Evolutionary conservation across 352 stramenopile species (phyloP).

Genomic region (Thraustotheca clavata): DNA sequence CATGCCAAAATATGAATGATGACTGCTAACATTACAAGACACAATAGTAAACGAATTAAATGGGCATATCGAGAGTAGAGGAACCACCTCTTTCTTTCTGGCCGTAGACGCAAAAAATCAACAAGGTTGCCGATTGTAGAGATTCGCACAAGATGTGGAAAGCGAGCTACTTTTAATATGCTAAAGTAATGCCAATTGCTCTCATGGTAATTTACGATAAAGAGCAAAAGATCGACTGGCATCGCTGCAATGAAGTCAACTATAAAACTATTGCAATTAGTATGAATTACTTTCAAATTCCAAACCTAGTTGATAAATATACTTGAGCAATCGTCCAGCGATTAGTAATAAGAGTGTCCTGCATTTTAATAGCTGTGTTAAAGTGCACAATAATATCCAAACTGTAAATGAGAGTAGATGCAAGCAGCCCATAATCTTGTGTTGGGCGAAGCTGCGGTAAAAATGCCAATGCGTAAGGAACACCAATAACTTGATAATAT

Average conservation of each 20-base stretch:
- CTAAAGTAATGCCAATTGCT: conserved; percentile 65
- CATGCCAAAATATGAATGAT: conserved; percentile 75
- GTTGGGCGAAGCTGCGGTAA: background rate
- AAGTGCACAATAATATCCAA: conserved; percentile 65
- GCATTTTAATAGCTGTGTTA: conserved; percentile 48
- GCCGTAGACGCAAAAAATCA: conserved; percentile 65
- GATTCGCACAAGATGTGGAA: conserved; percentile 53
- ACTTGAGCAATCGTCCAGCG: conserved; percentile 39
- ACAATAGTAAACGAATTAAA: conserved; percentile 43
- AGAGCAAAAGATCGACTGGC: conserved; percentile 28
- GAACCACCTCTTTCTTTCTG: conserved; percentile 61
- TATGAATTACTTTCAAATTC: background rate
- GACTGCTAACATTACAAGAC: conserved; percentile 45
- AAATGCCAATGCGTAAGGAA: conserved; percentile 68
- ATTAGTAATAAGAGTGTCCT: conserved; percentile 48
- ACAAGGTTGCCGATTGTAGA: conserved; percentile 50
- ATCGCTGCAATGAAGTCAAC: background rate
- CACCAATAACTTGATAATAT: conserved; percentile 55
- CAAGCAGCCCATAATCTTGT: conserved; percentile 7
- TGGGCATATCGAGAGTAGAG: conserved; percentile 77
- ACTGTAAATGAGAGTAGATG: conserved; percentile 46
- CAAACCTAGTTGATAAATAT: conserved; percentile 53
- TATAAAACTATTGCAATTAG: background rate
- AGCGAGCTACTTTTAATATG: conserved; percentile 53
- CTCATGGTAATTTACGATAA: conserved; percentile 41